Base-by-base conservation (phyloP, 1,284 basidiomycete genomes). In the Salmacisia buchloeana region DNA sequence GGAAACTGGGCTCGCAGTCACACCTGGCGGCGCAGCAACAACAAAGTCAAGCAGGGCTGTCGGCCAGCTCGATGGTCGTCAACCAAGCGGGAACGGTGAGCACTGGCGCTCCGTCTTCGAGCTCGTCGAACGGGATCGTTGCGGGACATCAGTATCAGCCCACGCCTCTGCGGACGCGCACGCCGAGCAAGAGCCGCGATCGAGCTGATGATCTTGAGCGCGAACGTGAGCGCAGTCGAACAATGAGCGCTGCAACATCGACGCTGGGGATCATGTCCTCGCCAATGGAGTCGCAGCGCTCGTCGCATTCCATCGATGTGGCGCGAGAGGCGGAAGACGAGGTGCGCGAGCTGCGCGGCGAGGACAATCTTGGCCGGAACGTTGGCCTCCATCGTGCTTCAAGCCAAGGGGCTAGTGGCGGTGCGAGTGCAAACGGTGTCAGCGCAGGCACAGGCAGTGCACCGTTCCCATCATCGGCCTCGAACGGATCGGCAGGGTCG, bases 1-100 rank as follows among this genome's bases (percentile, higher is more conserved):
- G 68, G 12, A 74, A 74, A 29, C 21, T 46, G 13, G 45, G 52
- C 23, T 43, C 43, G 25, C 12, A 31, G 39, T 31, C 25, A 33
- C 12, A 21, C 7, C 43, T 18, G 33, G 25, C 27, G 35, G 23
- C 23, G 34, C n/a, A 45, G 43, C 43, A 45, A 45, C n/a, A n/a
- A n/a, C n/a, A n/a, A n/a, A n/a, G n/a, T n/a, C 39, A 43, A 21
- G 39, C 39, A 18, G 15, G 15, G n/a, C n/a, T n/a, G n/a, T n/a
- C n/a, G n/a, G n/a, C n/a, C n/a, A n/a, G n/a, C n/a, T n/a, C n/a
- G n/a, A n/a, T n/a, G n/a, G n/a, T n/a, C n/a, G n/a, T n/a, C n/a
- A n/a, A n/a, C n/a, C n/a, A n/a, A n/a, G n/a, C n/a, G n/a, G n/a
- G n/a, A n/a, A n/a, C n/a, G n/a, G n/a, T n/a, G n/a, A n/a, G n/a